phyloP scores from a whole-genome alignment of 2,329 filamentous ascomycete genomes.

The Talaromyces sp. region DNA sequence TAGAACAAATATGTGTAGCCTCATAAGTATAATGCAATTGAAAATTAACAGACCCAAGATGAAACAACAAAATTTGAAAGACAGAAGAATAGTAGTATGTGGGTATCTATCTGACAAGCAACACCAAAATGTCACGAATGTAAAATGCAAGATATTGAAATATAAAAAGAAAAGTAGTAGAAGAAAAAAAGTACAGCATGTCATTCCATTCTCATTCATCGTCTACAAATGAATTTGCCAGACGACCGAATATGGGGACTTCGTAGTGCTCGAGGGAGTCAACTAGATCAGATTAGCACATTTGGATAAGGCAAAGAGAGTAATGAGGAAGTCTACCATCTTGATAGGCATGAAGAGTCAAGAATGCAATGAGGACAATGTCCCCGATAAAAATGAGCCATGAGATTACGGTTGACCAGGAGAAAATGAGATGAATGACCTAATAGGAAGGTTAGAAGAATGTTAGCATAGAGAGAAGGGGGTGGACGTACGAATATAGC shows the following conservation, averaged over 20 bases:
- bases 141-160: background rate
- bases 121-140: background rate
- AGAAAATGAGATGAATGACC: conserved; percentile 77
- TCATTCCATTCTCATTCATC: conserved; percentile 56
- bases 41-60: too few species aligned
- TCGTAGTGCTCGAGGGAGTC: conserved; percentile 67
- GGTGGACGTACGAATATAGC: conserved; percentile 48
- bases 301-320: background rate
- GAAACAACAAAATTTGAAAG: background rate
- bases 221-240: conserved; percentile 86
- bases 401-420: conserved; percentile 75
- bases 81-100: background rate
- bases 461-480: conserved; percentile 3
- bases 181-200: background rate
- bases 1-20: too few species aligned
- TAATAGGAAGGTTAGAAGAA: conserved; percentile 32
- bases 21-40: too few species aligned
- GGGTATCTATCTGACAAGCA: background rate
- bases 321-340: conserved; percentile 52
- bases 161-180: background rate
- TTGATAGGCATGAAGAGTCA: conserved; percentile 73
- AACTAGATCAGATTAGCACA: conserved; percentile 34
- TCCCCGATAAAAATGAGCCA: conserved; percentile 78
- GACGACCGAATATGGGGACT: conserved; percentile 74
- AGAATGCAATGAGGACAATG: conserved; percentile 65